Base-by-base conservation (phyloP, 768 basidiomycete species). In the Inosperma sp. region DNA sequence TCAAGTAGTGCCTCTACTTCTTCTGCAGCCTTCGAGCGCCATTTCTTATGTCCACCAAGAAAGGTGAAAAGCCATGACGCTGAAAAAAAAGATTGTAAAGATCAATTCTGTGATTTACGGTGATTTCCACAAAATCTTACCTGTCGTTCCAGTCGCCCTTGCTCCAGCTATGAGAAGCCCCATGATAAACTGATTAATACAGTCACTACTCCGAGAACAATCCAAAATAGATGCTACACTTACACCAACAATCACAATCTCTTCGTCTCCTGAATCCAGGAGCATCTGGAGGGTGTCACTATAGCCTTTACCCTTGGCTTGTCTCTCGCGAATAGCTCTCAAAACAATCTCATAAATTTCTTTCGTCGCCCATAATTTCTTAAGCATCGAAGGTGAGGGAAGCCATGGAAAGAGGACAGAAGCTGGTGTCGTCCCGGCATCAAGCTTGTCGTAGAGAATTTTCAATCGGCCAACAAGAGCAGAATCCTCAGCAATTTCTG, bases 121-220 rank as follows among this genome's bases (percentile, higher is more conserved):
- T 33, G 19, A 7, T 13, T 34, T 49, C 46, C 47, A 54, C 49
- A 43, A 58, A 49, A 51, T 56, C 67, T 59, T 51, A 78, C 81
- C 80, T 58, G 86, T 84, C 8, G 84, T 84, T 9, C 86, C 86
- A 37, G 86, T 89, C 10, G 87, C 84, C 61, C 87, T 77, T 34
- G 86, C 82, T n/a, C 87, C 87, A 26, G 87, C 87, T 49, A 87
- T 83, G 49, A 90, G 71, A 13, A 89, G 69, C 26, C 88, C 87
- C 83, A 88, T 88, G 52, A 87, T 84, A 65, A 90, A 88, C 86
- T 88, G 58, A 34, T 60, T 39, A 58, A 36, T 61, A 47, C 23
- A 47, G 55, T 59, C 56, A 40, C 58, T 53, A 39, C 44, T 36
- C 51, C 42, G 43, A 31, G 56, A 53, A 26, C 47, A 49, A 43